Conservation (phyloP, 1,139 yeast species). For the Hyphopichia fennica region DNA sequence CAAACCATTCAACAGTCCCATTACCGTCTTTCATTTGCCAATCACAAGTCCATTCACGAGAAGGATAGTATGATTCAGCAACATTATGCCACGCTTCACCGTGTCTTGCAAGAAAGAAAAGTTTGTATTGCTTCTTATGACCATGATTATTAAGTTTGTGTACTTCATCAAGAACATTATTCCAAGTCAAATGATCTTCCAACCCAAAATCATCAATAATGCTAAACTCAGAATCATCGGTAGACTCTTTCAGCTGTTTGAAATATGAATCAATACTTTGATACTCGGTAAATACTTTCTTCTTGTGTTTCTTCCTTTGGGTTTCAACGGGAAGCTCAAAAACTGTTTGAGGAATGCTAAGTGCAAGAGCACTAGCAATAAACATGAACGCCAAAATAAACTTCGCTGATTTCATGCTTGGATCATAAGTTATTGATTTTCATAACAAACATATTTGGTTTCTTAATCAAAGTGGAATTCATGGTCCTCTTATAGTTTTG, state of each 20-base stretch:
- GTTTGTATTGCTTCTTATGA: slow-evolving; percentile 18
- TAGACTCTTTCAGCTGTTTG: slow-evolving; percentile 18
- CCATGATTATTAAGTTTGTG: slow-evolving; percentile 9
- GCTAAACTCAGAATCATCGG: slow-evolving; percentile 14
- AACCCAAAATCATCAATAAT: slow-evolving; percentile 20
- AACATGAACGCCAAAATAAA: not conserved
- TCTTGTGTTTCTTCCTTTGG: not conserved
- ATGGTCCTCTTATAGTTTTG: too few relatives aligned
- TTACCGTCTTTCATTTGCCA: slow-evolving; percentile 33
- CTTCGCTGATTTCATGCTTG: too few relatives aligned
- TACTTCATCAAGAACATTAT: slow-evolving; percentile 10
- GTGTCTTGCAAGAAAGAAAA: slow-evolving; percentile 40
- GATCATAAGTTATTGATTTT: too few relatives aligned
- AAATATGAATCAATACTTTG: slow-evolving; percentile 15
- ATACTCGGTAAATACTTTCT: slow-evolving; percentile 9
- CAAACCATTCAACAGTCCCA: slow-evolving; percentile 34
- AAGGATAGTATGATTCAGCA: slow-evolving; percentile 19
- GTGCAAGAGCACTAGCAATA: not conserved
- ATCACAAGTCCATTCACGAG: slow-evolving; percentile 31
- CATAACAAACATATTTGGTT: too few relatives aligned
- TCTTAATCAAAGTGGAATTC: too few relatives aligned
- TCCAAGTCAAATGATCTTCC: slow-evolving; percentile 17
- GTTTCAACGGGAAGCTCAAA: not conserved
- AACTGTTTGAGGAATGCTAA: not conserved
- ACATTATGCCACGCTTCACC: slow-evolving; percentile 44